Base-by-base conservation (phyloP, 2,329 filamentous ascomycete species). In the Davidsoniella neocaledoniae region DNA sequence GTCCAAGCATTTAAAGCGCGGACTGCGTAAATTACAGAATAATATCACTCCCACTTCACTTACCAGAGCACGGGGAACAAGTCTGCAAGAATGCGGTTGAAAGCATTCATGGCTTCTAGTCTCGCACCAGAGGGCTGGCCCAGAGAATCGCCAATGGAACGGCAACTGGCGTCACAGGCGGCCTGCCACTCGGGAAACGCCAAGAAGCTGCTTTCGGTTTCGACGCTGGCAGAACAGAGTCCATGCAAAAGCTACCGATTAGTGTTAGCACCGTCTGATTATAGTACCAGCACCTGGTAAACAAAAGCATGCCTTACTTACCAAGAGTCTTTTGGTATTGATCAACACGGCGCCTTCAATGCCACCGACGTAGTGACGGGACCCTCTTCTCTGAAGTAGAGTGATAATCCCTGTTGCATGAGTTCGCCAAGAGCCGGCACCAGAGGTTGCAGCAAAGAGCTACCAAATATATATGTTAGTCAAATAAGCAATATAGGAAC, bases 371-470 rank as follows among this genome's bases (percentile, higher is more conserved):
- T 66, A 64, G 21, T 61, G 61, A 5, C 55, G 56, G 8, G 61
- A 56, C n/a, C 66, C 66, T 17, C 66, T 64, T 43, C 64, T 60
- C 54, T 65, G 60, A 52, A 68, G 63, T 44, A 68, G 55, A n/a
- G 56, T 57, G 5, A 61, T 59, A 43, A 67, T 63, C 19, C 65
- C 65, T 29, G 57, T 58, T 9, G 65, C 64, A 54, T 68, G 66
- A 46, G 63, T 59, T 53, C 65, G 58, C 65, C 65, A 68, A 37
- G 61, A 64, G 33, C 59, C 56, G 4, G 64, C 52, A 29, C 60
- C 56, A 21, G 54, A 56, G 5, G 65, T 68, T n/a, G 65, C 66
- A 4, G 66, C 65, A 56, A 68, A 68, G n/a, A 67, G 56, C 65
- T 67, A 42, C 9, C 9, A 5, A 3, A 39, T 12, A 23, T 7